Evolutionary conservation across 2,329 filamentous ascomycete genomes (phyloP).

Genomic region (Calonectria crousiana): DNA sequence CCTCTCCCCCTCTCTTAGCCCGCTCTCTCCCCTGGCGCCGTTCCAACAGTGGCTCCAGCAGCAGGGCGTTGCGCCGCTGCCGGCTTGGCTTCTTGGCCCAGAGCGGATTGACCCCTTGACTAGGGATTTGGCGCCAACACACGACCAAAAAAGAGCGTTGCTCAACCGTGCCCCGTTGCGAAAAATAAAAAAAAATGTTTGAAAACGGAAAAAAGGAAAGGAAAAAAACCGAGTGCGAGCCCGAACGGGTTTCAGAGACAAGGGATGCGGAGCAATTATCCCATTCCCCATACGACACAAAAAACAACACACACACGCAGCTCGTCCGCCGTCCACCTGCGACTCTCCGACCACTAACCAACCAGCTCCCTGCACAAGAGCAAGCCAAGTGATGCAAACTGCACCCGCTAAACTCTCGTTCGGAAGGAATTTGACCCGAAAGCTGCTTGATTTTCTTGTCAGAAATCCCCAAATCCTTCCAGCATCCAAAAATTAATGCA

Average conservation of each 20-base stretch:
- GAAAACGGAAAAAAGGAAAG: not conserved
- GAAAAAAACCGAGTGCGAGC: not conserved
- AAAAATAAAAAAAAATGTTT: not conserved
- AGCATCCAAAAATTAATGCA: slow-evolving; percentile 11
- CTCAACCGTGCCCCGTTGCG: slow-evolving; percentile 24
- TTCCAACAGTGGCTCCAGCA: slow-evolving; percentile 31
- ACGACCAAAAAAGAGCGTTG: slow-evolving; percentile 10
- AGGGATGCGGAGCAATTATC: not conserved
- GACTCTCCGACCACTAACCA: not conserved
- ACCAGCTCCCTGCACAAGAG: not conserved
- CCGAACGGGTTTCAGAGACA: not conserved
- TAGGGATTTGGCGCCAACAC: slow-evolving; percentile 7
- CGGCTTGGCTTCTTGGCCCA: slow-evolving; percentile 35
- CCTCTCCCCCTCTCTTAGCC: slow-evolving; percentile 4
- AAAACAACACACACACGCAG: slow-evolving; percentile 3
- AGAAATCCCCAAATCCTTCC: not conserved
- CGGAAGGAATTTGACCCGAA: slow-evolving; percentile 17
- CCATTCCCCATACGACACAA: not conserved
- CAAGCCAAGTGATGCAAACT: slow-evolving; percentile 4
- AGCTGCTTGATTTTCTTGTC: slow-evolving; percentile 18
- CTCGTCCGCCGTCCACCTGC: not conserved
- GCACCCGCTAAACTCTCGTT: slow-evolving; percentile 17
- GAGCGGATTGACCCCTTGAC: slow-evolving; percentile 11
- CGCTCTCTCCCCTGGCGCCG: slow-evolving; percentile 8
- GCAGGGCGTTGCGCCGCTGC: slow-evolving; percentile 37